These are phyloP conservation scores for Auxenochlorella pyrenoidosa DNA, from an alignment of 139 green algal species.

Conservation along the genomic window DNA sequence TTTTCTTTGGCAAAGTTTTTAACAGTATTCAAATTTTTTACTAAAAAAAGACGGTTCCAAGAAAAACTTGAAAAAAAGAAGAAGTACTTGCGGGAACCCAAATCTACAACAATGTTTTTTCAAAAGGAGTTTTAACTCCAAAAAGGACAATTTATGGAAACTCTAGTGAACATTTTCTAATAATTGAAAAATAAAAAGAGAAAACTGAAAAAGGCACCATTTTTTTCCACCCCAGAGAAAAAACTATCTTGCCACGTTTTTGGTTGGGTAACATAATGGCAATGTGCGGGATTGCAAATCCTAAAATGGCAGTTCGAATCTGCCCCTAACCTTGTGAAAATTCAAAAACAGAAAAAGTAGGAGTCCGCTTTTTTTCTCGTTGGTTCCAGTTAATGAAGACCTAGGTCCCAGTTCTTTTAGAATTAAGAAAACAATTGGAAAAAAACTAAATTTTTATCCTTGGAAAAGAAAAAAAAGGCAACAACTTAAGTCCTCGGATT, in stretches of 20 bases:
- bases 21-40: constrained; percentile 21
- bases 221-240: background rate
- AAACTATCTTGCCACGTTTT: constrained; percentile 1
- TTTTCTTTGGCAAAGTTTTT: constrained; percentile 5
- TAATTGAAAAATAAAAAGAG: background rate
- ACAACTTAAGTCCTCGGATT: too few relatives aligned
- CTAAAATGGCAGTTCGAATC: constrained; percentile 54
- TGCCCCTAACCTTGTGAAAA: constrained; percentile 37
- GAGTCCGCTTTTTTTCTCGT: background rate
- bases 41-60: background rate
- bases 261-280: constrained; percentile 56
- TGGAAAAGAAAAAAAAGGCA: too few relatives aligned
- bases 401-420: background rate
- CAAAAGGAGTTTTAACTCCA: constrained; percentile 36
- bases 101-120: constrained; percentile 35
- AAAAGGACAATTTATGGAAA: constrained; percentile 37
- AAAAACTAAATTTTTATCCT: background rate
- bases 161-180: background rate
- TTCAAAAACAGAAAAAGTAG: background rate
- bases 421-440: background rate
- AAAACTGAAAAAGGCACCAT: background rate
- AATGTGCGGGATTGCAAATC: constrained; percentile 55
- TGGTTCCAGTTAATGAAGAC: constrained; percentile 5
- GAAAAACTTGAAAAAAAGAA: constrained; percentile 34
- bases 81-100: too few relatives aligned